Evolutionary conservation across 148 eudicot species (phyloP), one percentile per base, ranked within the genome.

Genomic region (Dianthus caryophyllus): DNA sequence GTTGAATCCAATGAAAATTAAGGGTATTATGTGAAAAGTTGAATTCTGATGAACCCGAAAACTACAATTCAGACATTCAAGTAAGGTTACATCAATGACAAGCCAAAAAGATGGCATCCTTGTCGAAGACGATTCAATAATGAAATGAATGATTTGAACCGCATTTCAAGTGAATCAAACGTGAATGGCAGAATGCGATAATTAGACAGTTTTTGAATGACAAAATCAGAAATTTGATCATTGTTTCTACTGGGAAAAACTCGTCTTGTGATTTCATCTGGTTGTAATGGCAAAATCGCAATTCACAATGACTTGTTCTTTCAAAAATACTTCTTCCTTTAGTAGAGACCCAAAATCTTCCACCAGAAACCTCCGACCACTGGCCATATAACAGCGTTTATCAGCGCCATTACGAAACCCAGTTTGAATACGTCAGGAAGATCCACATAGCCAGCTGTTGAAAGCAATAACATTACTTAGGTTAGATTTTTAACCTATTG

Each of bases 381-480:
- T 6, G 78, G 76, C 98, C 98, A 92, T 39, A 89, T 85, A 12
- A 43, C 21, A 10, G 81, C 96, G 67, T 92, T 92, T 26, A 87
- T 51, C 54, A 81, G 17, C 41, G 94, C 94, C 87, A 87, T 87
- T 1, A 79, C 26, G 63, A 92, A 85, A 24, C 98, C 98, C 54
- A 84, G 54, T 61, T 79, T 89, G 73, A 92, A 92, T 38, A 89
- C 79, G 70, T 92, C 96, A 14, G 94, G 98, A 57, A 89, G 96
- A 70, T 89, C 98, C 65, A 92, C 83, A 60, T 89, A 89, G 70
- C 97, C 97, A 77, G 96, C 96, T 92, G 97, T 81, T 57, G 27
- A 27, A 69, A 64, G 21, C 56, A 46, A 13, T 64, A 33, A 5
- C 46, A 43, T 50, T 9, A 63, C 21, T 17, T 29, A 0, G 0